Evolutionary conservation across 768 basidiomycete species (phyloP).

Genomic region (Podaxis rugospora): DNA sequence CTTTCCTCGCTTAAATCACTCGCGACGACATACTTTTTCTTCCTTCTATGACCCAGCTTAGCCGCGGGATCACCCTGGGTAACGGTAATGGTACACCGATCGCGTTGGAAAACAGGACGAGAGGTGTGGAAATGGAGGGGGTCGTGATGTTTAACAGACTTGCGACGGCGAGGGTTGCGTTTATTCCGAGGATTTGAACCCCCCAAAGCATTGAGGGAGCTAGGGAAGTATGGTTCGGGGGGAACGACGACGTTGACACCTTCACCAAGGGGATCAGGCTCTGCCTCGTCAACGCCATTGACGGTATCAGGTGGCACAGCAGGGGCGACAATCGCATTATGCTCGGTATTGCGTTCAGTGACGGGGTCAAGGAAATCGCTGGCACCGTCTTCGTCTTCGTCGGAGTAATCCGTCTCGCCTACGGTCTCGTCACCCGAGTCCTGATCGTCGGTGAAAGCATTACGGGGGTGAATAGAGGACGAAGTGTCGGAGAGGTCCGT

Average conservation of each 20-base stretch:
- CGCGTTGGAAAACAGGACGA: conserved; percentile 83
- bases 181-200: conserved; percentile 30
- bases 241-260: conserved; percentile 88
- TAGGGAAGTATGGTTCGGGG: conserved; percentile 78
- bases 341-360: conserved; percentile 87
- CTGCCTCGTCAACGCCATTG: conserved; percentile 49
- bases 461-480: conserved; percentile 53
- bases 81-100: conserved; percentile 86
- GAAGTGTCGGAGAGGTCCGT: conserved; percentile 55
- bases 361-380: conserved; percentile 63
- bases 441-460: conserved; percentile 54
- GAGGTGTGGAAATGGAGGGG: conserved; percentile 62
- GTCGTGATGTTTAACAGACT: conserved; percentile 59
- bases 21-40: conserved; percentile 79
- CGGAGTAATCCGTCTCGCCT: conserved; percentile 54
- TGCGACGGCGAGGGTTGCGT: conserved; percentile 51
- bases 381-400: conserved; percentile 57
- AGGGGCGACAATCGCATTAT: conserved; percentile 55
- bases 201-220: conserved; percentile 51
- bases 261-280: conserved; percentile 85
- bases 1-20: conserved; percentile 95
- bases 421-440: conserved; percentile 64
- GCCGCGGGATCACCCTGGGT: conserved; percentile 79
- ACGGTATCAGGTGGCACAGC: conserved; percentile 20
- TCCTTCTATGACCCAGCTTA: conserved; percentile 48